Evolutionary conservation across 2,329 filamentous ascomycete species (phyloP).

Genomic region (Cordyceps pruinosa): DNA sequence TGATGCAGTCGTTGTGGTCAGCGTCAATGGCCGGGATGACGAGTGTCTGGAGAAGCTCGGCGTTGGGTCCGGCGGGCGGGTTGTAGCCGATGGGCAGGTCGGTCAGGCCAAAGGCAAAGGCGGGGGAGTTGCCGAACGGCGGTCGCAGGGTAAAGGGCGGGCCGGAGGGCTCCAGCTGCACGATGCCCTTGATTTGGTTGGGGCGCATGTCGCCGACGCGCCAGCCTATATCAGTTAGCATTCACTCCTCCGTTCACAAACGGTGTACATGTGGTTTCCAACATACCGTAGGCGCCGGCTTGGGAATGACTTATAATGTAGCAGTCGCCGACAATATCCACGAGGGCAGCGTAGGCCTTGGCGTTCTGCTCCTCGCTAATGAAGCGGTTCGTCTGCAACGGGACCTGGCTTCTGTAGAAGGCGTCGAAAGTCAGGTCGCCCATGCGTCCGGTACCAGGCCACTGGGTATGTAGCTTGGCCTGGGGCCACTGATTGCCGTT

Average conservation of each 20-base stretch:
- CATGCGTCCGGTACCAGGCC: constrained; percentile 24
- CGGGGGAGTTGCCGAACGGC: constrained; percentile 16
- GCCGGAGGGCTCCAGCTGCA: constrained; percentile 26
- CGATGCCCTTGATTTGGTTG: constrained; percentile 22
- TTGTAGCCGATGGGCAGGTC: constrained; percentile 25
- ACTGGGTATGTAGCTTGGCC: constrained; percentile 26
- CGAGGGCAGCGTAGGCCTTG: constrained; percentile 16
- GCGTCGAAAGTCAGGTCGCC: constrained; percentile 41
- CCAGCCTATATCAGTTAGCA: constrained; percentile 13
- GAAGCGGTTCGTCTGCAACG: constrained; percentile 16
- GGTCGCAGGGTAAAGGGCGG: constrained; percentile 20
- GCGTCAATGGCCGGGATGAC: constrained; percentile 21
- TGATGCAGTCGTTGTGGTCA: constrained; percentile 23
- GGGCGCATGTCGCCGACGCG: constrained; percentile 21
- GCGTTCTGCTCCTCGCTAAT: constrained; percentile 17
- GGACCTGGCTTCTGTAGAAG: constrained; percentile 30
- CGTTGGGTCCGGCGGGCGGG: constrained; percentile 17
- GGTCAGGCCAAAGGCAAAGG: constrained; percentile 22
- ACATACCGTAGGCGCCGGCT: constrained; percentile 17
- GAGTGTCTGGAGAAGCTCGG: constrained; percentile 16
- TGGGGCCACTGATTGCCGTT: constrained; percentile 24
- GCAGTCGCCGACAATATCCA: constrained; percentile 22
- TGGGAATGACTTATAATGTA: constrained; percentile 25
- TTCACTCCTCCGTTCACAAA: too few relatives aligned
- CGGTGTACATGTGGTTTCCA: too few relatives aligned